A percentile compares a stretch with the other conserved stretches of the same genome.
Evolutionary conservation across 495 filamentous ascomycete genomes (phyloP).

Genomic region (Hypoxylon fragiforme): DNA sequence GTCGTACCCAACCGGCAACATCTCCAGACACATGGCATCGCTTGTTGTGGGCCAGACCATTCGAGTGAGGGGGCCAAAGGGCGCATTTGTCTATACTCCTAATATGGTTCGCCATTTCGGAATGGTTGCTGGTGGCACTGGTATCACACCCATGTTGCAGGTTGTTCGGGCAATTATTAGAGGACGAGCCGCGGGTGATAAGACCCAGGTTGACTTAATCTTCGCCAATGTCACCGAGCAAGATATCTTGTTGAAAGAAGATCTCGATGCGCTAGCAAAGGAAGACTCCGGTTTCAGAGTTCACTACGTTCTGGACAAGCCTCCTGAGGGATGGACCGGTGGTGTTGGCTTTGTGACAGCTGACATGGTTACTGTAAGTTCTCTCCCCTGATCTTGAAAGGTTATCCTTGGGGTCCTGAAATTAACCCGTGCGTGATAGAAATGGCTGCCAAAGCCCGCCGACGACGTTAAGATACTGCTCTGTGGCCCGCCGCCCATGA

Average conservation of each 20-base stretch:
- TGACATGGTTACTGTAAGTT: conserved; percentile 89
- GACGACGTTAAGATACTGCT: conserved; percentile 92
- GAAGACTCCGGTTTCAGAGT: conserved; percentile 81
- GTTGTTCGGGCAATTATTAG: conserved; percentile 87
- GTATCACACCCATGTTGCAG: conserved; percentile 98
- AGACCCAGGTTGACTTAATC: conserved; percentile 86
- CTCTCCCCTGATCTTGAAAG: no score
- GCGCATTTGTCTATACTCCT: conserved; percentile 92
- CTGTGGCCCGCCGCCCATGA: conserved; percentile 95
- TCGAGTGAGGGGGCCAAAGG: conserved; percentile 90
- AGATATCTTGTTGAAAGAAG: conserved; percentile 90
- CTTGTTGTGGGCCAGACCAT: conserved; percentile 84
- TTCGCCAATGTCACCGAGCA: conserved; percentile 94
- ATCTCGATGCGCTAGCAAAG: conserved; percentile 75
- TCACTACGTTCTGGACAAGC: conserved; percentile 95
- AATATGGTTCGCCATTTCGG: conserved; percentile 94
- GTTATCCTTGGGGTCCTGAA: background rate
- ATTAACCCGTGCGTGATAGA: conserved; percentile 38
- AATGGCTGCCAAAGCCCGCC: conserved; percentile 80
- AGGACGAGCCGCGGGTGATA: conserved; percentile 76
- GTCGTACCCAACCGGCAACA: conserved; percentile 95
- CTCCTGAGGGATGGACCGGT: conserved; percentile 84
- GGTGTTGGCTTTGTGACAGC: conserved; percentile 91
- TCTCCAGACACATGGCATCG: conserved; percentile 84
- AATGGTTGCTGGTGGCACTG: conserved; percentile 97